Conservation (phyloP, 257 asterid species). For the Nyctanthes arbortristis region DNA sequence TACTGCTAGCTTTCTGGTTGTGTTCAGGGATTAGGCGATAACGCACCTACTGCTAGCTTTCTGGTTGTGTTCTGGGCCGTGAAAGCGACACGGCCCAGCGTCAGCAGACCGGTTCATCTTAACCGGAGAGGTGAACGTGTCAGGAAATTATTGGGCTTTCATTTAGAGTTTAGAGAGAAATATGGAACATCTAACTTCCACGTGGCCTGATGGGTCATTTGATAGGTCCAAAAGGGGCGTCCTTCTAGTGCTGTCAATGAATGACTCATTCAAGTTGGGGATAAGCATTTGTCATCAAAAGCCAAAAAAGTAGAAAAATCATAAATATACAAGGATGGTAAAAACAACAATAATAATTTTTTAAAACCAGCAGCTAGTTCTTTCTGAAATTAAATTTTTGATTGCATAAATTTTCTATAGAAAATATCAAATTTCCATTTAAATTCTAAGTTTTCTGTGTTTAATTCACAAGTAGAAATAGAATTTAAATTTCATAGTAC, state of each 20-base stretch:
- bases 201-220: conserved; percentile 20
- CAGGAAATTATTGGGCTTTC: neutral
- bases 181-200: conserved; percentile 12
- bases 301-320: too few species aligned
- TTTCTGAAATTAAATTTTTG: too few species aligned
- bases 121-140: conserved; percentile 25
- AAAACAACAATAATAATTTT: too few species aligned
- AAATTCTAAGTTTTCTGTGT: too few species aligned
- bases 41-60: neutral
- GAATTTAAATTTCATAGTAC: too few species aligned
- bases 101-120: neutral
- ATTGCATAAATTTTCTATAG: too few species aligned
- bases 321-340: too few species aligned
- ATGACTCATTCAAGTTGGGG: neutral
- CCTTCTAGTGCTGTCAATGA: neutral
- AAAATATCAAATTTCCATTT: too few species aligned
- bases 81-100: conserved; percentile 2
- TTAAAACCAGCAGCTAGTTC: too few species aligned
- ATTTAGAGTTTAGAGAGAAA: neutral
- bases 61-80: neutral
- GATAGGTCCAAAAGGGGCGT: neutral
- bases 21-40: neutral
- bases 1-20: neutral
- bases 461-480: too few species aligned
- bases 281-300: too few species aligned